phyloP scores from a whole-genome alignment of 768 basidiomycete species.

The Cystobasidium ongulense region DNA sequence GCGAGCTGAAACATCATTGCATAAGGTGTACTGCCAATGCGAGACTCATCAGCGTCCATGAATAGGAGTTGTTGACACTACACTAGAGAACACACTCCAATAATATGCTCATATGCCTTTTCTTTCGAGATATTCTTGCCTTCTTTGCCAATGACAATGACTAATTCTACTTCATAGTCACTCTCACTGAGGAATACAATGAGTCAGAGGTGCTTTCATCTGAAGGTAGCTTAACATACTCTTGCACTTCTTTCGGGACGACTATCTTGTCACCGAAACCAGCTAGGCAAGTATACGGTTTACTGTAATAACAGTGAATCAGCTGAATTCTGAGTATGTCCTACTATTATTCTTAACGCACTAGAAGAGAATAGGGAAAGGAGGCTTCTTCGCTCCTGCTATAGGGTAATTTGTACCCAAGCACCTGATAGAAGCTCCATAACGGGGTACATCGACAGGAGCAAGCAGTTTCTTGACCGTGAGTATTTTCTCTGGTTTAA shows the following conservation, averaged over 20 bases:
- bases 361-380: slow-evolving; percentile 29
- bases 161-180: slow-evolving; percentile 27
- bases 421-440: slow-evolving; percentile 22
- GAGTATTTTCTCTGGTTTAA: slow-evolving; percentile 13
- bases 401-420: slow-evolving; percentile 29
- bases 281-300: slow-evolving; percentile 30
- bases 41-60: neutral
- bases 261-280: slow-evolving; percentile 13
- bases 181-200: neutral
- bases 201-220: neutral
- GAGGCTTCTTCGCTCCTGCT: slow-evolving; percentile 15
- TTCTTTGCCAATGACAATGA: slow-evolving; percentile 31
- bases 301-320: neutral
- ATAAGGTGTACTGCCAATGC: slow-evolving; percentile 17
- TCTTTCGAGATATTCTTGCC: slow-evolving; percentile 4
- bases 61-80: neutral
- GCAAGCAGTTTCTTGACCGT: slow-evolving; percentile 14
- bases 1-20: slow-evolving; percentile 22
- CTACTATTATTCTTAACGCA: neutral
- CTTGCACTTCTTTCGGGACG: slow-evolving; percentile 25
- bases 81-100: slow-evolving; percentile 6
- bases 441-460: slow-evolving; percentile 19
- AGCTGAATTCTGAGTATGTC: no score
- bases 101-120: slow-evolving; percentile 10
- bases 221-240: neutral